Base-by-base conservation (phyloP, 805 yeast species). In the Lipomyces yamadae region DNA sequence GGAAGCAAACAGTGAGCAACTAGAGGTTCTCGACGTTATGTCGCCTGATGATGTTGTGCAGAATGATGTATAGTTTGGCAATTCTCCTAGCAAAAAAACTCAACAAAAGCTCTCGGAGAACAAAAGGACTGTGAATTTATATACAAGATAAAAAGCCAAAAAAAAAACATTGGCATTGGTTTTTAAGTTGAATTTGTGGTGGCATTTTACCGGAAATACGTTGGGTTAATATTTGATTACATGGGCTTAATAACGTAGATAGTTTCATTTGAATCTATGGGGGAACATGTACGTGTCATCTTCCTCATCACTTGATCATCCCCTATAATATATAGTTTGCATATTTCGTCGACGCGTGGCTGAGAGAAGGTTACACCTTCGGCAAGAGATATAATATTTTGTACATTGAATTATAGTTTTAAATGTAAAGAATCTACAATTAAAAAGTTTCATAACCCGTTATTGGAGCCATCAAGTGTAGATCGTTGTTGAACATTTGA, bases 1-100 rank as follows among this genome's bases (percentile, higher is more conserved):
- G 62, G 70, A 67, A 50, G 29, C 65, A 11, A 30, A 33, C 35
- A 53, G 61, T 6, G 55, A 58, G 55, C 62, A 62, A 13, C 58
- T 67, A 6, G 70, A 55, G 24, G 42, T 45, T 15, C 56, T 35
- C 11, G 65, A 52, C n/a, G 53, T 42, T 8, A 56, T 53, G 18
- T 24, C 42, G 42, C 64, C 55, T 18, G 64, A 61, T 6, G 52
- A 35, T 8, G 42, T 55, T 34, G 67, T 63, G 50, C 53, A 42
- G 42, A 63, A 66, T 30, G 66, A 42, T 42, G n/a, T 42, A 6
- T 42, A 42, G n/a, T n/a, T 42, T 42, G 8, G 48, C 48, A 42
- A 15, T 37, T 13, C 8, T 37, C 13, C 13, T 5, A 13, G 42
- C 13, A 37, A 13, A 10, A 10, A 13, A 37, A 4, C 13, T 10